Base-by-base conservation (phyloP, 805 yeast species). In the Schizosaccharomyces cryophilus region DNA sequence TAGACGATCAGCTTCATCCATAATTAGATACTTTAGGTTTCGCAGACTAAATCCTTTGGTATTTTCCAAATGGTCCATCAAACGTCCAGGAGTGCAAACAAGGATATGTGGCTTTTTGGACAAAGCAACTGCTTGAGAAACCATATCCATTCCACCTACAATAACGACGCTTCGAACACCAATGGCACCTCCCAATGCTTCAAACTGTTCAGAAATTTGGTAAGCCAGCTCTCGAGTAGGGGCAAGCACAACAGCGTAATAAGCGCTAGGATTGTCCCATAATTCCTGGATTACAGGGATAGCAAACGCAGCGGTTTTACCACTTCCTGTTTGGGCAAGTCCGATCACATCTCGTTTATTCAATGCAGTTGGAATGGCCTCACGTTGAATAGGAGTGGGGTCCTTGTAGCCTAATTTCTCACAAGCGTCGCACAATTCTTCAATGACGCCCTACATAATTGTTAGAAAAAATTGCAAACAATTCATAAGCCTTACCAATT, bases 1-100 rank as follows among this genome's bases (percentile, higher is more conserved):
- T 95, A 93, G 88, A 79, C 98, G 85, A 77, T 93, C 98, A 70
- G 98, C 98, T 79, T 90, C 98, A 76, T 90, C 98, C 69, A 93
- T 78, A 61, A 93, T 96, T 71, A 93, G 81, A 74, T 87, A 93
- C 73, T 85, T 87, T 68, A 90, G 75, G 60, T 84, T 84, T 63
- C 87, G 80, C 65, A 90, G 73, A 4, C 85, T 81, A 68, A 90
- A 90, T 1, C 98, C 98, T 71, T 87, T 88, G 15, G 97, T 93
- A 67, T 87, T 83, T 68, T 90, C 96, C 69, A 90, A 75, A 75
- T 90, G 98, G 71, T 90, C 98, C 80, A 89, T 80, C 64, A 89
- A 75, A 29, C 77, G 67, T 60, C 95, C 95, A 0, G 98, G 97
- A 0, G 98, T 93, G 24, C 97, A 97, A 64, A 90, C 95, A 62